Base-by-base conservation (phyloP, 1,139 yeast genomes). In the Debaryomyces fabryi region DNA sequence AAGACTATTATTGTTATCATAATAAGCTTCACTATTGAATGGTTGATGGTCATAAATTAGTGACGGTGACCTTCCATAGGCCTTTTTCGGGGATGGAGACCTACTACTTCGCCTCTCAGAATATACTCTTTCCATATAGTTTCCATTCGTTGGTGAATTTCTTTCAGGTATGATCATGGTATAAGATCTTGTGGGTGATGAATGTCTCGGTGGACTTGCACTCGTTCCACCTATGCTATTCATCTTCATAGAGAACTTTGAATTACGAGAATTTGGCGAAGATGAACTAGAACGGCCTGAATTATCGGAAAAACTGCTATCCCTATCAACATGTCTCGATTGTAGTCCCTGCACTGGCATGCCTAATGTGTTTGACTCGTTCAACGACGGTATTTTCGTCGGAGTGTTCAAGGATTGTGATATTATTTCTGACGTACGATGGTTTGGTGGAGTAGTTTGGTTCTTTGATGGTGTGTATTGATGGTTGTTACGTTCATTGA, bases 41-140 rank as follows among this genome's bases (percentile, higher is more conserved):
- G 20, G 15, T 13, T 20, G 38, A 7, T 39, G 43, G 6, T 45
- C 46, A 24, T 55, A 54, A 25, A 49, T 18, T 16, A 50, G 35
- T n/a, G 63, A 51, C 2, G 65, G 60, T 6, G 64, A 57, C 13
- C 56, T 45, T 10, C 53, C 52, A 35, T 50, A 52, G 3, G 44
- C 6, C 49, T 64, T 65, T 30, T 56, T 62, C 0, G 76, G 75
- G 4, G 76, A 69, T 0, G 74, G 70, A 0, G 74, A 68, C 33
- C 71, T 51, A 48, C 69, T 64, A 46, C 53, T 16, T n/a, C 29
- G 34, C 10, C 57, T 42, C 21, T 48, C 42, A 12, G 55, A 47
- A 35, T 49, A 34, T 15, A 34, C 35, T 8, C 45, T 29, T 13
- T 40, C 43, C 43, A 40, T 40, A 40, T 40, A 40, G 29, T 40